A percentile compares a stretch with the other conserved stretches of the same genome.
These are phyloP conservation scores for Termitomyces sp. DNA, from an alignment of 768 basidiomycete species.

Conservation along the genomic window DNA sequence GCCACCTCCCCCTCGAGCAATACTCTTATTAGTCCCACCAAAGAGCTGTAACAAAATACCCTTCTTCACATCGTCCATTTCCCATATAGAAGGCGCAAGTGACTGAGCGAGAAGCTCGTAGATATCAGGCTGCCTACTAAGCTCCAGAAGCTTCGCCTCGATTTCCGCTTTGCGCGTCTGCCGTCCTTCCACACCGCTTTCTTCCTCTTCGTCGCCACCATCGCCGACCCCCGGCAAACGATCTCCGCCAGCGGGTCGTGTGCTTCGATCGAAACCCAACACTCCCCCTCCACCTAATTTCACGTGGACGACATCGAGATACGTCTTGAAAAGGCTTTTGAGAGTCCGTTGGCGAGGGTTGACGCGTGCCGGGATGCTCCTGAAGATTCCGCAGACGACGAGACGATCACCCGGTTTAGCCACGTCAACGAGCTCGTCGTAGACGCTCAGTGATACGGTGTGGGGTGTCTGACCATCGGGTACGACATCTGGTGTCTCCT, in stretches of 20 bases:
- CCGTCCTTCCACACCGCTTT: conserved; percentile 38
- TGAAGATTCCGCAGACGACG: conserved; percentile 88
- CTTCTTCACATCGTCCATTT: conserved; percentile 99
- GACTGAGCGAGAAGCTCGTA: conserved; percentile 84
- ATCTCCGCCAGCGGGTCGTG: conserved; percentile 67
- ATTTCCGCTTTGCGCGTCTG: conserved; percentile 61
- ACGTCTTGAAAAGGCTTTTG: conserved; percentile 97
- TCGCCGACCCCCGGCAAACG: conserved; percentile 69
- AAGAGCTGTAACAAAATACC: conserved; percentile 95
- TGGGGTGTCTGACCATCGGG: conserved; percentile 99
- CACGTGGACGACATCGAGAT: conserved; percentile 92
- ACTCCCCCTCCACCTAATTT: conserved; percentile 68
- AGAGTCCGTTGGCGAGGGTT: conserved; percentile 89
- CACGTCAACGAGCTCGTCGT: conserved; percentile 97
- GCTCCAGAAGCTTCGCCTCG: conserved; percentile 71
- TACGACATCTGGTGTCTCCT: conserved; percentile 97
- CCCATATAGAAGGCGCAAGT: conserved; percentile 94
- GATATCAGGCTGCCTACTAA: conserved; percentile 73
- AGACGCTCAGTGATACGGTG: conserved; percentile 95
- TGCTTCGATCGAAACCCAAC: conserved; percentile 77
- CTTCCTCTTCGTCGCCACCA: conserved; percentile 63
- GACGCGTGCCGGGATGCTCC: conserved; percentile 92
- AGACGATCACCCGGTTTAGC: conserved; percentile 94
- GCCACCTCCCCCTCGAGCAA: conserved; percentile 88
- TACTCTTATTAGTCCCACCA: conserved; percentile 96